Base-by-base conservation (phyloP, 768 basidiomycete species). In the Serendipita indica region DNA sequence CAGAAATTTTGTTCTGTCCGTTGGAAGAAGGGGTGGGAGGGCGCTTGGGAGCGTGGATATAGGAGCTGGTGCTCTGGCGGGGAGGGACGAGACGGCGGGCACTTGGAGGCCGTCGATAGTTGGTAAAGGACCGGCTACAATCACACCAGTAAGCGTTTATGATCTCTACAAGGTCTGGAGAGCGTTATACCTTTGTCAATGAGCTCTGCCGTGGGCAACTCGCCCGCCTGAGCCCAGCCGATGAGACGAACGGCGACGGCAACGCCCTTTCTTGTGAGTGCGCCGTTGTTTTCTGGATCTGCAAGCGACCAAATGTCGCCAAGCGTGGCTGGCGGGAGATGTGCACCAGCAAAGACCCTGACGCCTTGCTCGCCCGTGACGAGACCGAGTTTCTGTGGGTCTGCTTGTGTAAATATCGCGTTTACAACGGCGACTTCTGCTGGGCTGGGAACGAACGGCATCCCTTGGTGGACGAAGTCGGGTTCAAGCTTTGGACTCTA, bases 291-390 rank as follows among this genome's bases (percentile, higher is more conserved):
- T 32, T 92, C 84, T 58, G 86, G 83, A 74, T 99, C 96, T 54
- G 91, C 84, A 60, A 98, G 73, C 60, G 75, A 79, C 94, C 96
- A 99, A 63, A 99, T 84, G 72, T 96, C 89, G 43, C 93, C 89
- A 62, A 99, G 81, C 33, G 78, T 77, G 16, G 77, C 73, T 6
- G 89, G 83, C 35, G 81, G 72, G 61, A 98, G 79, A 66, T 86
- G 83, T 57, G 93, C 84, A 60, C 87, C 84, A 61, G 80, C 76
- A 66, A 98, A 90, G 61, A 93, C 75, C 67, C 79, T 81, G 68
- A 96, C 84, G 57, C 93, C 96, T 65, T 84, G 82, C 63, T 94
- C 91, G 66, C 93, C 93, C 14, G 89, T 88, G 68, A 94, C 73
- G 63, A 89, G 79, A 39, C 89, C 89, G 59, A 84, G 75, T 68